These are phyloP conservation scores for Fraxinus angustifolia DNA, from an alignment of 305 asterid genomes.

Conservation along the genomic window DNA sequence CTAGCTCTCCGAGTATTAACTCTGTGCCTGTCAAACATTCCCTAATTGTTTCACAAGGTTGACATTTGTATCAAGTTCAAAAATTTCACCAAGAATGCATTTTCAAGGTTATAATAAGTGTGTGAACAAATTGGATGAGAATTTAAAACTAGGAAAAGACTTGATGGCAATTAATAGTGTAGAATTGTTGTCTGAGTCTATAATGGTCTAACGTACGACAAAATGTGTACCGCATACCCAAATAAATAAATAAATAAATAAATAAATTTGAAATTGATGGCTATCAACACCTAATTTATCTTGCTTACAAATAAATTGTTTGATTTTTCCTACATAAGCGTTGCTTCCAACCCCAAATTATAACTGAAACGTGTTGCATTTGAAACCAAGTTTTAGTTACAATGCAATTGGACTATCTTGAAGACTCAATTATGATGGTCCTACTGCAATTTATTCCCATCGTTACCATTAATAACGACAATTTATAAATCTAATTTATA, in stretches of 20 bases:
- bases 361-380: not conserved
- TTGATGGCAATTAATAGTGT: not conserved
- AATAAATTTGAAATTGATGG: too few species aligned
- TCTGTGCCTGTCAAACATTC: too few species aligned
- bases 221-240: not conserved
- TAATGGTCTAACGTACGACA: not conserved
- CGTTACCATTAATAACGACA: conserved; percentile 28
- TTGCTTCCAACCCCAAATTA: not conserved
- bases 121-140: not conserved
- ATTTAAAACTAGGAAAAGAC: not conserved
- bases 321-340: too few species aligned
- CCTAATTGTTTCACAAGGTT: not conserved
- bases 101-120: not conserved
- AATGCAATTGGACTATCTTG: not conserved
- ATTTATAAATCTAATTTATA: conserved; percentile 6
- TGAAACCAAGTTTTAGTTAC: not conserved
- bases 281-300: too few species aligned
- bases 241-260: too few species aligned
- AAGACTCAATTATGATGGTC: not conserved
- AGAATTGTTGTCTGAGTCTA: too few species aligned
- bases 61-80: not conserved
- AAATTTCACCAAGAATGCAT: not conserved
- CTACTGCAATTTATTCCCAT: not conserved
- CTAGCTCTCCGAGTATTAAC: too few species aligned
- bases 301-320: too few species aligned